Conservation (phyloP, 805 yeast genomes). For the Nakazawaea sp. region DNA sequence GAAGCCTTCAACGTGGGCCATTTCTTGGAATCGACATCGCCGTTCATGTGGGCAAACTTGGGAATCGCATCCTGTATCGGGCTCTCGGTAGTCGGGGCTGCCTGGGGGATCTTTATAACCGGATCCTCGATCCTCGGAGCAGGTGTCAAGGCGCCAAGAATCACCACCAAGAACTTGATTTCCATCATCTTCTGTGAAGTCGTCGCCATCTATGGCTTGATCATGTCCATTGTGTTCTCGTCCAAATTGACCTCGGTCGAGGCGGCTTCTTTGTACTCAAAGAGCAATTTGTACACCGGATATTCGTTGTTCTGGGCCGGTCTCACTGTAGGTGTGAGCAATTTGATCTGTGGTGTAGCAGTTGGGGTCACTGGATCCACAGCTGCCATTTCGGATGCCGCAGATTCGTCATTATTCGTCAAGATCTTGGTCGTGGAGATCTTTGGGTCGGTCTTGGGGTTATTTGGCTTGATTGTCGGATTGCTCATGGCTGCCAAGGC, state of each 20-base stretch:
- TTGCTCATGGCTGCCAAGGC: conserved; percentile 96
- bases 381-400: conserved; percentile 98
- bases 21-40: conserved; percentile 78
- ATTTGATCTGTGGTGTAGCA: conserved; percentile 92
- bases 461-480: conserved; percentile 95
- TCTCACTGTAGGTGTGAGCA: conserved; percentile 86
- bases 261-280: conserved; percentile 56
- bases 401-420: conserved; percentile 90
- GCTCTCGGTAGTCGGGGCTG: conserved; percentile 92
- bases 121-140: conserved; percentile 96
- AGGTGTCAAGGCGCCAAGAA: conserved; percentile 96
- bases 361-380: conserved; percentile 98
- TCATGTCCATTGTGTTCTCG: conserved; percentile 95
- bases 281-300: conserved; percentile 88
- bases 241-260: conserved; percentile 75
- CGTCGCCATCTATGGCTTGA: conserved; percentile 96
- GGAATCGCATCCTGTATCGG: conserved; percentile 93
- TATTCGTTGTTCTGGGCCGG: conserved; percentile 98
- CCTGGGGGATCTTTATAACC: conserved; percentile 97
- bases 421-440: conserved; percentile 95
- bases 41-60: conserved; percentile 93
- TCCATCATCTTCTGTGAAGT: conserved; percentile 98
- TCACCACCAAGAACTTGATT: conserved; percentile 93
- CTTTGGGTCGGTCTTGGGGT: conserved; percentile 93
- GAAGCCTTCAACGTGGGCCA: conserved; percentile 88